Conservation (phyloP, 805 yeast genomes). For the Scheffersomyces coipomensis region DNA sequence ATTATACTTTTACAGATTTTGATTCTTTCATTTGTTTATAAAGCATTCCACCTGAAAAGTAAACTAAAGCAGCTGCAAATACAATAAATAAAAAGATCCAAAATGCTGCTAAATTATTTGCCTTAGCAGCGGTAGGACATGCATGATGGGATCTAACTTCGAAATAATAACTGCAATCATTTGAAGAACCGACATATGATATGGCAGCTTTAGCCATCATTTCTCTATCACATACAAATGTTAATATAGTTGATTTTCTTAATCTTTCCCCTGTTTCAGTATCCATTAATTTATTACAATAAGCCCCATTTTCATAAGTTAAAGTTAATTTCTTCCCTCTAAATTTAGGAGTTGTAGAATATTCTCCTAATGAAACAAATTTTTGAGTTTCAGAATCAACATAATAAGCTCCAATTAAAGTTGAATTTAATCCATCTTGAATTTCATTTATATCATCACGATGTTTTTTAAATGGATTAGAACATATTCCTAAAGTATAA, state of each 20-base stretch:
- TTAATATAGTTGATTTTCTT: constrained; percentile 61
- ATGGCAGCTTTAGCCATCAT: constrained; percentile 62
- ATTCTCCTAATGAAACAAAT: constrained; percentile 53
- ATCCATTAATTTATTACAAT: constrained; percentile 44
- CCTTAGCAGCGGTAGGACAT: constrained; percentile 73
- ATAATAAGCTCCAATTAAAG: constrained; percentile 42
- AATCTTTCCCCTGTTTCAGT: constrained; percentile 42
- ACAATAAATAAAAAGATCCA: constrained; percentile 36
- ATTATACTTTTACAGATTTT: not conserved
- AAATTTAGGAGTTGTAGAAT: constrained; percentile 58
- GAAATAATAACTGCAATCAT: constrained; percentile 80
- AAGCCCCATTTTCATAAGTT: constrained; percentile 69
- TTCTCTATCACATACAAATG: constrained; percentile 79
- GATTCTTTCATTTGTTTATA: constrained; percentile 22
- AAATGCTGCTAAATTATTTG: constrained; percentile 61
- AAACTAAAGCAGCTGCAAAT: constrained; percentile 34
- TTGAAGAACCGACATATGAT: constrained; percentile 65
- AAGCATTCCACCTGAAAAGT: constrained; percentile 37
- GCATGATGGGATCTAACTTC: constrained; percentile 85
- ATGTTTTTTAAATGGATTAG: constrained; percentile 45
- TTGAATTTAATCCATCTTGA: constrained; percentile 40
- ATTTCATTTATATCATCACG: constrained; percentile 36
- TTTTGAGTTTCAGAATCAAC: constrained; percentile 33
- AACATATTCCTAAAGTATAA: constrained; percentile 54
- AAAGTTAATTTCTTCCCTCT: constrained; percentile 70